These are phyloP conservation scores for Leccinum colubrinum DNA, from an alignment of 1,284 basidiomycete genomes.

Conservation along the genomic window DNA sequence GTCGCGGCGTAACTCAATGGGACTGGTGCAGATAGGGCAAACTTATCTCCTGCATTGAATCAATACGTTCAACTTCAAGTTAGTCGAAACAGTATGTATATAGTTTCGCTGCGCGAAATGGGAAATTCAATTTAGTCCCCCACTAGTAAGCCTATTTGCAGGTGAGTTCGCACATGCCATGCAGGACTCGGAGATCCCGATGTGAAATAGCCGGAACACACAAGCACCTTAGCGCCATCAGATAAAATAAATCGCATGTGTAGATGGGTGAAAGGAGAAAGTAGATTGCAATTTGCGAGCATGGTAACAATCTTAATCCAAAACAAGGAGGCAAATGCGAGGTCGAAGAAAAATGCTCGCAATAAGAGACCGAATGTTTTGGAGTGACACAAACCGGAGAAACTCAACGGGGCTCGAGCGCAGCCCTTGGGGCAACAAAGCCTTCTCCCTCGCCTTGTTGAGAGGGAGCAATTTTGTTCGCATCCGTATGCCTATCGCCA, in stretches of 20 bases:
- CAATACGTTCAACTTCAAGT: no score
- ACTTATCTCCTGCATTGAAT: no score
- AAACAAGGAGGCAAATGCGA: neutral
- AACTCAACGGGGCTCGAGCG: constrained; percentile 56
- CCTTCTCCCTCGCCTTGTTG: constrained; percentile 34
- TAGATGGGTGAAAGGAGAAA: neutral
- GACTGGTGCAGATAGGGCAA: no score
- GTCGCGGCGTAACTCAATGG: no score
- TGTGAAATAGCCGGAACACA: neutral
- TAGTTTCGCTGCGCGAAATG: neutral
- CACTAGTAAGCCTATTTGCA: no score
- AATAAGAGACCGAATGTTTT: neutral
- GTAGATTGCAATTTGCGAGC: neutral
- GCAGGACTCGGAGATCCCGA: neutral
- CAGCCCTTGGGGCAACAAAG: constrained; percentile 21
- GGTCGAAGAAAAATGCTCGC: neutral
- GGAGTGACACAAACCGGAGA: neutral
- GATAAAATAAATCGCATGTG: neutral
- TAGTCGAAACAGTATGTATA: no score
- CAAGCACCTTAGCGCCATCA: neutral
- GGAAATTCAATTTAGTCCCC: neutral
- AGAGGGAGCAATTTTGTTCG: constrained; percentile 36
- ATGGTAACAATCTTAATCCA: neutral
- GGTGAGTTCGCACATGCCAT: no score
- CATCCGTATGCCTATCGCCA: constrained; percentile 47